A percentile compares a stretch with the other conserved stretches of the same genome.
Conservation (phyloP, 2,329 filamentous ascomycete genomes). For the Domatiomyces globalis region DNA sequence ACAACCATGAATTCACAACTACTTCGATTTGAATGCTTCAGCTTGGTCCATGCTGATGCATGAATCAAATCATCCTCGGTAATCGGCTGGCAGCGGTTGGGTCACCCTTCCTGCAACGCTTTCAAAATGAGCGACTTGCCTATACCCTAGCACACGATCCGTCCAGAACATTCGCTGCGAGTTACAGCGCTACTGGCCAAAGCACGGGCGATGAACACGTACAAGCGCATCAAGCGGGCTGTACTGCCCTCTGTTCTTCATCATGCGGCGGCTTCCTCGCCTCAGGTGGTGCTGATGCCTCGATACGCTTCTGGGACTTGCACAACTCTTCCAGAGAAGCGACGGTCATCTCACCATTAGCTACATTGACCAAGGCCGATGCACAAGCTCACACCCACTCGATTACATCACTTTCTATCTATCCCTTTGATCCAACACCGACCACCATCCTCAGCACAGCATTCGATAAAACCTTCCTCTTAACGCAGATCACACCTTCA, state of each 20-base stretch:
- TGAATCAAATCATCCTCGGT: slow-evolving; percentile 14
- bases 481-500: slow-evolving; percentile 27
- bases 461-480: slow-evolving; percentile 32
- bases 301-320: slow-evolving; percentile 76
- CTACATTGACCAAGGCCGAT: slow-evolving; percentile 8
- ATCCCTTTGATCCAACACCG: slow-evolving; percentile 34
- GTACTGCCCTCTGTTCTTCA: slow-evolving; percentile 66
- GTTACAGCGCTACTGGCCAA: slow-evolving; percentile 20
- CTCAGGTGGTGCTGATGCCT: slow-evolving; percentile 74
- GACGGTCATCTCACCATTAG: slow-evolving; percentile 5
- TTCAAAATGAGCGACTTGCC: slow-evolving; percentile 54
- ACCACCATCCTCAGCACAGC: slow-evolving; percentile 33
- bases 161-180: slow-evolving; percentile 38
- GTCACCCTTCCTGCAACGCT: slow-evolving; percentile 50
- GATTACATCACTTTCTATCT: slow-evolving; percentile 34
- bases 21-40: not conserved
- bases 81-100: slow-evolving; percentile 41
- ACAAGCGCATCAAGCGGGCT: slow-evolving; percentile 58
- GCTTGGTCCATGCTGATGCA: slow-evolving; percentile 5
- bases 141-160: slow-evolving; percentile 54
- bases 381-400: slow-evolving; percentile 30
- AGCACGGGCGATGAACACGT: slow-evolving; percentile 21
- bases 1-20: too few relatives aligned
- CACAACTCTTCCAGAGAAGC: slow-evolving; percentile 45
- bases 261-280: slow-evolving; percentile 68